Conservation (phyloP, 371 early-diverging fungal genomes). For the Capillidium heterosporum region DNA sequence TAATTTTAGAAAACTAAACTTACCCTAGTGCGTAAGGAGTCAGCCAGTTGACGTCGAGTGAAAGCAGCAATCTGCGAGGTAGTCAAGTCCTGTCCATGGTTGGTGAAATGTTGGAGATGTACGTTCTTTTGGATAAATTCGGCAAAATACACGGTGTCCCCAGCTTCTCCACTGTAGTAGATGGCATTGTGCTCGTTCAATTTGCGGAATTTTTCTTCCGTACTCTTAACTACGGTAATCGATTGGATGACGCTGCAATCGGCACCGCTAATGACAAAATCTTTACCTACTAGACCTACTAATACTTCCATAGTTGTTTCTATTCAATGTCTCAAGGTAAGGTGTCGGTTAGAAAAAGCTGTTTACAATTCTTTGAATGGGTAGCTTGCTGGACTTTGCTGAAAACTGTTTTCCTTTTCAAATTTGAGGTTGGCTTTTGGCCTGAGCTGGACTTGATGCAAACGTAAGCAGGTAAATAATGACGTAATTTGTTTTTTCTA, state of each 20-base stretch:
- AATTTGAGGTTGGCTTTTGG: too few species aligned
- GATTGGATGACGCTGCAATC: slow-evolving; percentile 67
- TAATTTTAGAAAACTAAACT: slow-evolving; percentile 6
- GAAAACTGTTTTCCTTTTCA: too few species aligned
- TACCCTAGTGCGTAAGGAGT: slow-evolving; percentile 72
- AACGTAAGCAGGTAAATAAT: too few species aligned
- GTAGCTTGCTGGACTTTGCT: too few species aligned
- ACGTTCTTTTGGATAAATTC: slow-evolving; percentile 90
- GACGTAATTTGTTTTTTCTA: too few species aligned
- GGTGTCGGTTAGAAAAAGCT: too few species aligned
- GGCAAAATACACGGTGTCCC: slow-evolving; percentile 85
- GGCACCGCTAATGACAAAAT: slow-evolving; percentile 74
- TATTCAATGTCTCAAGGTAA: too few species aligned
- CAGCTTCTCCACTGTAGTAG: slow-evolving; percentile 81
- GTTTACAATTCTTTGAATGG: too few species aligned
- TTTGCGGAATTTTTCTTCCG: slow-evolving; percentile 71
- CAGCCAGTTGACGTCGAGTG: slow-evolving; percentile 72
- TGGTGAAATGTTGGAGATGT: slow-evolving; percentile 69
- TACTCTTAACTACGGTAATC: slow-evolving; percentile 81
- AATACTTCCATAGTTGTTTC: slow-evolving; percentile 56
- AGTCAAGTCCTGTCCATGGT: slow-evolving; percentile 59
- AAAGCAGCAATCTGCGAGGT: slow-evolving; percentile 69
- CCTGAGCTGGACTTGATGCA: too few species aligned
- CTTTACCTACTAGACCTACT: slow-evolving; percentile 87
- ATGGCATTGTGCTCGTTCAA: slow-evolving; percentile 67